Evolutionary conservation across 768 basidiomycete species (phyloP), one percentile per base, ranked within the genome.

Genomic region (Infundibulicybe gibba): DNA sequence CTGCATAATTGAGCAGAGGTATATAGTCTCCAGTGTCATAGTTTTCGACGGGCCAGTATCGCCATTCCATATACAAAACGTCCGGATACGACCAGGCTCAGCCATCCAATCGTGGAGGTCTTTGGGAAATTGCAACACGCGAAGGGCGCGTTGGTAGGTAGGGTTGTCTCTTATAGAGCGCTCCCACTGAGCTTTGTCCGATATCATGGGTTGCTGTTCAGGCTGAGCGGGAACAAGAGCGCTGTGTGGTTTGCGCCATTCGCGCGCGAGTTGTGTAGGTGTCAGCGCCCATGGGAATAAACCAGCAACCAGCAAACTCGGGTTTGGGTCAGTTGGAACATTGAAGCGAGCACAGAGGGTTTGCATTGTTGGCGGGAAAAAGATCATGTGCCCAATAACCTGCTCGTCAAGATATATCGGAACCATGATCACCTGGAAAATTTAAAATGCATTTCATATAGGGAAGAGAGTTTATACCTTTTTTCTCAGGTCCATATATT

Each of bases 351-450:
- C 61, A 41, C 58, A 56, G n/a, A 80, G 60, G 3, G 61, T 46
- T 2, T 57, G 44, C 34, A 70, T 61, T 6, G 56, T 54, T 13
- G 67, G 58, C 16, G 79, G 70, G 52, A 82, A 77, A n/a, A 88
- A 54, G n/a, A 87, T 34, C 30, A 85, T 67, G 32, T 79, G 58
- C 6, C 77, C 86, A 12, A 74, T 69, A 41, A 76, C 61, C 32
- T 64, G 61, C 19, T 63, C 64, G 50, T 83, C 79, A 40, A 82
- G 59, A 37, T 57, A 59, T 1, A 80, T 54, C 19, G 79, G 73
- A 10, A 78, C 61, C 43, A 75, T 63, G 39, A 77, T 70, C 47
- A 76, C 68, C 84, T 86, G 40, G 21, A 37, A 44, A 3, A 35
- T 16, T 44, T 42, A 39, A 47, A 40, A 14, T 43, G 38, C 38